Evolutionary conservation across 2,329 filamentous ascomycete species (phyloP).

Genomic region (Cyphellophora attinorum): DNA sequence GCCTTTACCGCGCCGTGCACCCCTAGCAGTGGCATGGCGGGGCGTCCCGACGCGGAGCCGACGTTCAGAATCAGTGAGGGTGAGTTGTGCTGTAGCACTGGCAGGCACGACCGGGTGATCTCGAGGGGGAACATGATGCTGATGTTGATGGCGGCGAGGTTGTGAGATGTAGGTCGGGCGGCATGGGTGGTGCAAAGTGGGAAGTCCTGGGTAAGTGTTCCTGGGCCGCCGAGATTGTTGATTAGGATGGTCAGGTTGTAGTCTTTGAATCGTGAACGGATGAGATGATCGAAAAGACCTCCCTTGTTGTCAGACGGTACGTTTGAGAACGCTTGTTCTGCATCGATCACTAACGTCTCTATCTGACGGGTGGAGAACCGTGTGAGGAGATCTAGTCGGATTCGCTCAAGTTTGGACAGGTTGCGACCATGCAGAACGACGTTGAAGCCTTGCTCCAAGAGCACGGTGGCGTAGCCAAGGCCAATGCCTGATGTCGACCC

Average conservation of each 20-base stretch:
- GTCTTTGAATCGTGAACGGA: background rate
- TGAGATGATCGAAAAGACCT: no score
- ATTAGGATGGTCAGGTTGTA: slow-evolving; percentile 1
- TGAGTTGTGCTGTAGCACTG: background rate
- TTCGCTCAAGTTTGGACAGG: slow-evolving; percentile 33
- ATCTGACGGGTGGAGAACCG: background rate
- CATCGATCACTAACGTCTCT: background rate
- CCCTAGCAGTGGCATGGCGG: background rate
- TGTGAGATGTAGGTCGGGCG: background rate
- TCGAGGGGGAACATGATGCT: background rate
- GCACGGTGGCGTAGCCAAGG: slow-evolving; percentile 85
- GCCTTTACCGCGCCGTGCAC: background rate
- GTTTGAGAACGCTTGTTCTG: background rate
- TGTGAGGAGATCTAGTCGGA: slow-evolving; percentile 19
- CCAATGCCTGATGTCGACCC: slow-evolving; percentile 93
- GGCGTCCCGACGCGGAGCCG: background rate
- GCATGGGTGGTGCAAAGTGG: background rate
- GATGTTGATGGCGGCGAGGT: background rate
- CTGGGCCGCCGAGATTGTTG: slow-evolving; percentile 3
- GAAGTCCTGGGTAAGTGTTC: no score
- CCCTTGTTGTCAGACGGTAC: no score
- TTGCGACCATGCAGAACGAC: slow-evolving; percentile 63
- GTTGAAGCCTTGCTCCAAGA: slow-evolving; percentile 86
- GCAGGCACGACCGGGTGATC: background rate
- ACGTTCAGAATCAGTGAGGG: background rate